These are phyloP conservation scores for Macroventuria anomochaeta DNA, from an alignment of 2,329 filamentous ascomycete species.

Conservation along the genomic window DNA sequence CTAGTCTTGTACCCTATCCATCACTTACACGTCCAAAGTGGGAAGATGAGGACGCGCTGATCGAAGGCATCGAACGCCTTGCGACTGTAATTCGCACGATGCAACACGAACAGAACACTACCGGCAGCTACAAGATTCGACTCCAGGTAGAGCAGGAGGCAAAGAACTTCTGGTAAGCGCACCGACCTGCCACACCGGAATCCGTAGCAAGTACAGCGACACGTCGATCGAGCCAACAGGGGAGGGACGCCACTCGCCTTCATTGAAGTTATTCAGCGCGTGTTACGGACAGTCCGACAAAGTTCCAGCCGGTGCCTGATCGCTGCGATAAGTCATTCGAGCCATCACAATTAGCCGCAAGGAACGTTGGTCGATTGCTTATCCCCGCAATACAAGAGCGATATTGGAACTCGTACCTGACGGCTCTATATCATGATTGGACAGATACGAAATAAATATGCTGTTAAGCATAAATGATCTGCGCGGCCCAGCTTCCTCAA, in stretches of 20 bases:
- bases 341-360: not conserved
- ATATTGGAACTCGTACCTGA: constrained; percentile 1
- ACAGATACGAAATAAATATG: not conserved
- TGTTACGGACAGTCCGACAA: not conserved
- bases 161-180: constrained; percentile 43
- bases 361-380: not conserved
- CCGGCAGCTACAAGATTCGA: constrained; percentile 20
- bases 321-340: not conserved
- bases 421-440: constrained; percentile 3
- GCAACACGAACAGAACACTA: constrained; percentile 38
- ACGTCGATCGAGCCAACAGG: not conserved
- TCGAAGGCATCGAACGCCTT: constrained; percentile 71
- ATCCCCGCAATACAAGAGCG: constrained; percentile 13
- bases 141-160: constrained; percentile 26
- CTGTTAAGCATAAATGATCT: constrained; percentile 13
- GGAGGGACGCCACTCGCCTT: not conserved
- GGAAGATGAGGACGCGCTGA: constrained; percentile 70
- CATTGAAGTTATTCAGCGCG: not conserved
- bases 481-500: constrained; percentile 15
- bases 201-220: not conserved
- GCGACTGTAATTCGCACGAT: constrained; percentile 56
- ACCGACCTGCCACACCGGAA: not conserved
- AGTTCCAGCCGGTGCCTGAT: constrained; percentile 4
- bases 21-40: constrained; percentile 43
- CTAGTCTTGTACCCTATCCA: not conserved